Evolutionary conservation across 2,329 filamentous ascomycete genomes (phyloP).

Genomic region (Elsinoe arachidis): DNA sequence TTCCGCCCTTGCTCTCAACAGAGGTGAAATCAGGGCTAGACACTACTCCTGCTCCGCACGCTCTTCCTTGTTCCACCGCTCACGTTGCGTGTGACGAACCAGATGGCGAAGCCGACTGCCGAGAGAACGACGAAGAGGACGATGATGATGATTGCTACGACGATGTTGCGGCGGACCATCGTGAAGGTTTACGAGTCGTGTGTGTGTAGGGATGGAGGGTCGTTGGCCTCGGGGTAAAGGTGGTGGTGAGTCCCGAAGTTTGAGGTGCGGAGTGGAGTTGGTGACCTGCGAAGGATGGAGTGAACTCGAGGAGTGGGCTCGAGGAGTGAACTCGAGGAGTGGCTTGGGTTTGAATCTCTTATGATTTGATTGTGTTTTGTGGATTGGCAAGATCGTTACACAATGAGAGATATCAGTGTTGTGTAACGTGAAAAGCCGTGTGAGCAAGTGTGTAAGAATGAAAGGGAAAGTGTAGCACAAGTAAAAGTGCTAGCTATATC

Average conservation of each 20-base stretch:
- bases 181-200: background rate
- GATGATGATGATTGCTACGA: slow-evolving; percentile 46
- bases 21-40: background rate
- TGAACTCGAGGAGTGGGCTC: background rate
- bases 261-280: background rate
- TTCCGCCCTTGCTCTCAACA: too few relatives aligned
- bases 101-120: slow-evolving; percentile 42
- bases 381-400: background rate
- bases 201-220: background rate
- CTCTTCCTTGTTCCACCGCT: slow-evolving; percentile 23
- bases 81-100: slow-evolving; percentile 31
- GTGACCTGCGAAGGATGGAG: background rate
- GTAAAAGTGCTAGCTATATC: background rate
- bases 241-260: too few relatives aligned
- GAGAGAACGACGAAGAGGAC: slow-evolving; percentile 45
- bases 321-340: background rate
- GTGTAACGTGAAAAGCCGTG: background rate
- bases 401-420: background rate
- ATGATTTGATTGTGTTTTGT: background rate
- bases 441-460: background rate
- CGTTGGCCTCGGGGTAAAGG: too few relatives aligned
- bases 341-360: too few relatives aligned
- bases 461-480: background rate
- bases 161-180: slow-evolving; percentile 45
- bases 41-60: background rate